phyloP scores from a whole-genome alignment of 768 basidiomycete species.

The Boletus rex-veris region DNA sequence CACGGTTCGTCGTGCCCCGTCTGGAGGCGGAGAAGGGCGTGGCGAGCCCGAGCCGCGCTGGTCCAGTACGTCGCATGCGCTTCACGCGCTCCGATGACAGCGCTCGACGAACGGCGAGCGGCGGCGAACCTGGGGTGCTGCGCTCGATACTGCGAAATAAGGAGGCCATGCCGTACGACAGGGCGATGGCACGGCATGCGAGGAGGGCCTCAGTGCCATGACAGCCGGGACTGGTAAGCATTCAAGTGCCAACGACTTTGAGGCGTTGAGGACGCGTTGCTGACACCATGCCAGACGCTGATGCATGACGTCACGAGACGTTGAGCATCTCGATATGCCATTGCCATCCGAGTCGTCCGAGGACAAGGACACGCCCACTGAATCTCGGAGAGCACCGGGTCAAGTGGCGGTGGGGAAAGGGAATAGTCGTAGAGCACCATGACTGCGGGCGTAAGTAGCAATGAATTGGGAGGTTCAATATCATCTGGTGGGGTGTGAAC shows the following conservation, averaged over 20 bases:
- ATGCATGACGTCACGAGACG: too few relatives aligned
- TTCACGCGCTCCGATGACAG: background rate
- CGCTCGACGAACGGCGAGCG: background rate
- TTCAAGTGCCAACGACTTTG: background rate
- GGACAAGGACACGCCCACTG: background rate
- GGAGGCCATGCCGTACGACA: constrained; percentile 9
- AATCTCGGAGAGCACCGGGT: background rate
- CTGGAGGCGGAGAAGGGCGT: background rate
- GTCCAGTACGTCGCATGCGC: too few relatives aligned
- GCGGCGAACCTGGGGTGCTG: background rate
- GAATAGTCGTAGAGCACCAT: too few relatives aligned
- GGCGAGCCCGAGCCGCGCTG: background rate
- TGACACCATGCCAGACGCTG: too few relatives aligned
- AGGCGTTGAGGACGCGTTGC: too few relatives aligned
- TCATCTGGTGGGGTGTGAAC: too few relatives aligned
- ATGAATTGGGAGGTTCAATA: too few relatives aligned
- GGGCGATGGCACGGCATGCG: background rate
- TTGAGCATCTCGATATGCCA: too few relatives aligned
- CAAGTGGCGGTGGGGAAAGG: background rate
- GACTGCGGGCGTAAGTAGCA: too few relatives aligned
- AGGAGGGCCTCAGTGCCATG: constrained; percentile 8
- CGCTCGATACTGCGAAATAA: constrained; percentile 17
- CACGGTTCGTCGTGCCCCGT: constrained; percentile 12
- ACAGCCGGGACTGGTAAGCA: background rate
- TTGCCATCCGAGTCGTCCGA: background rate